A percentile compares a stretch with the other conserved stretches of the same genome.
These are phyloP conservation scores for Solanum gracilifrons DNA, from an alignment of 257 asterid species.

Conservation along the genomic window DNA sequence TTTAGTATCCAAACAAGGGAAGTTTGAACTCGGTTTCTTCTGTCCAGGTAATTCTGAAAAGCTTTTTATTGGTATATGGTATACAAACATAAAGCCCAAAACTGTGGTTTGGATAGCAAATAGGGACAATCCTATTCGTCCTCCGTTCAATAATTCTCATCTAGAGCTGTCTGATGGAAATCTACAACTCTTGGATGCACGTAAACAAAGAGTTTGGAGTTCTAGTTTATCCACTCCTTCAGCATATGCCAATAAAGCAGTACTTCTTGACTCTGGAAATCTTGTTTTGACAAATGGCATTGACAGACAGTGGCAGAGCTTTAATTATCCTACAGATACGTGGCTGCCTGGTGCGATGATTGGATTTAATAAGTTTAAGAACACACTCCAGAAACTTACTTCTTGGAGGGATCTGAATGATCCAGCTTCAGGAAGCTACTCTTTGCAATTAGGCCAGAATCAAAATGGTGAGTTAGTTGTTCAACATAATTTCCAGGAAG, in stretches of 20 bases:
- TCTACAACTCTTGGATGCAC: not conserved
- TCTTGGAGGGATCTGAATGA: not conserved
- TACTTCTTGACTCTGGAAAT: slow-evolving; percentile 9
- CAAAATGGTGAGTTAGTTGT: not conserved
- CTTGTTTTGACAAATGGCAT: not conserved
- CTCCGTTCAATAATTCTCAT: not conserved
- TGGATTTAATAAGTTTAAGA: not conserved
- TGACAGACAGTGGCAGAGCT: slow-evolving; percentile 1
- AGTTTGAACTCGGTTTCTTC: slow-evolving; percentile 24
- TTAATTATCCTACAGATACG: slow-evolving; percentile 7
- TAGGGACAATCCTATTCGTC: slow-evolving; percentile 14
- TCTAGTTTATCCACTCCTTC: not conserved
- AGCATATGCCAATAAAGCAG: not conserved
- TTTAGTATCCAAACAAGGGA: not conserved
- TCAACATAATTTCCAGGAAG: not conserved
- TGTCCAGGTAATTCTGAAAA: slow-evolving; percentile 4
- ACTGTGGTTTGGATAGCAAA: slow-evolving; percentile 43
- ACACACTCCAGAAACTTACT: not conserved
- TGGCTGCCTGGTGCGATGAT: slow-evolving; percentile 6
- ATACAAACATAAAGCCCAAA: slow-evolving; percentile 8
- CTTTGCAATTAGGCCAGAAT: not conserved
- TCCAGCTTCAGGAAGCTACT: not conserved
- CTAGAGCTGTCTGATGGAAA: not conserved
- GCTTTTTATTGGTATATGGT: slow-evolving; percentile 34
- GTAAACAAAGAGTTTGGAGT: not conserved